phyloP scores from a whole-genome alignment of 305 asterid species.

The Solanum hybrid region DNA sequence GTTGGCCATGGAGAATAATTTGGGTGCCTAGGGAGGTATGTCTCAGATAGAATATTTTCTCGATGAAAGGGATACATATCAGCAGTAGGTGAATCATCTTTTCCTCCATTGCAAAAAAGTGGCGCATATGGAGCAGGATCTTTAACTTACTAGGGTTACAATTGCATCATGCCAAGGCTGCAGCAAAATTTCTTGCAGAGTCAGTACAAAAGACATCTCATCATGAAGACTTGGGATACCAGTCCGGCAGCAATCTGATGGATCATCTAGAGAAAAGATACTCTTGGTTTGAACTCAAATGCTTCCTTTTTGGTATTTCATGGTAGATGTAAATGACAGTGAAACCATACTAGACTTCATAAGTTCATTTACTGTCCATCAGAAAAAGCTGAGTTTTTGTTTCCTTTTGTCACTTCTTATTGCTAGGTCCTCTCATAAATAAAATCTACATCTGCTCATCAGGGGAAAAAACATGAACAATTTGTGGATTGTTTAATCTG shows the following conservation, averaged over 20 bases:
- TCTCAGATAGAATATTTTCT: background rate
- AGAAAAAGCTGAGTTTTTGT: background rate
- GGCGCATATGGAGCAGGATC: background rate
- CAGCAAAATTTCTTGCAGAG: background rate
- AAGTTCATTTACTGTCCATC: background rate
- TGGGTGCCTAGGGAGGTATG: background rate
- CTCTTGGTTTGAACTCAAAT: background rate
- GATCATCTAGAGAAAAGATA: background rate
- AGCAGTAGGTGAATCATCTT: background rate
- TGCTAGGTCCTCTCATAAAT: background rate
- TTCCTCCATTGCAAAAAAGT: background rate
- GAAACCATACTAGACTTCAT: background rate
- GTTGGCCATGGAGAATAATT: background rate
- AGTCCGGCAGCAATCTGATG: background rate
- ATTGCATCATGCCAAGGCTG: background rate
- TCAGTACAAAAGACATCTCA: background rate
- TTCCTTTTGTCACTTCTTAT: background rate
- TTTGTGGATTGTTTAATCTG: background rate
- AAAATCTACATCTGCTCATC: background rate
- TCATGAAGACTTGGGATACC: background rate
- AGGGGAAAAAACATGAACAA: background rate
- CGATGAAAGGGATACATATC: background rate
- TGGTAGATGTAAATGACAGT: background rate
- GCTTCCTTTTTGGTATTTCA: background rate
- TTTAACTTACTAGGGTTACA: background rate